Base-by-base conservation (phyloP, 2,329 filamentous ascomycete species). In the Ophiocordyceps unilateralis region DNA sequence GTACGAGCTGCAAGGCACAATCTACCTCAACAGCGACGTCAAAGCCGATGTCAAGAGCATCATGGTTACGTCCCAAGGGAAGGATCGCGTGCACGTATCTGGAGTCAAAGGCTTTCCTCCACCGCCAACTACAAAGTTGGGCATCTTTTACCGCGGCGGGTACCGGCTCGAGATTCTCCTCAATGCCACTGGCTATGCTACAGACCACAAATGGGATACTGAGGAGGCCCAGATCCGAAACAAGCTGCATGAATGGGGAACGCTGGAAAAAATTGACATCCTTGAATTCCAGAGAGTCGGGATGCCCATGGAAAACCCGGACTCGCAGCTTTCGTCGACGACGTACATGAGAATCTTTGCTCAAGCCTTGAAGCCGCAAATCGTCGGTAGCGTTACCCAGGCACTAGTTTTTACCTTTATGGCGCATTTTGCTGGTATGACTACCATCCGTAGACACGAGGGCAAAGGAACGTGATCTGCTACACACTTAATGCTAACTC, bases 111-210 rank as follows among this genome's bases (percentile, higher is more conserved):
- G 68, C 1, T 46, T 49, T 1, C 60, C 64, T 0, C 68, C 69
- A 2, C 69, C 68, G 0, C 59, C 66, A 2, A 71, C 69, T 0
- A 72, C 68, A 1, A 72, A 72, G 48, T 57, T 68, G 7, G 68
- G 67, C n/a, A 58, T 71, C 15, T 69, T 66, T 46, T 70, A 69
- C 44, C 54, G 58, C 9, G 68, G 62, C 8, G 69, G 69, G 0
- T 72, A 61, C 45, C 63, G 71, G 49, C 58, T 58, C 2, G 60
- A 72, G 47, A 43, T 66, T 4, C 50, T 68, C 0, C 22, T 65
- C 23, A 69, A 70, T 44, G 64, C 64, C 1, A 63, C 62, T 0
- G 69, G 67, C 0, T 72, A 72, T 47, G 67, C 56, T 1, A 68
- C 65, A 0, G 48, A 53, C 1, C 55, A 65, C 46, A 74, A 74